Percentiles rank a stretch among this genome's conserved stretches.
These are phyloP conservation scores for Magnusiomyces fungicola DNA, from an alignment of 1,139 yeast species.

Conservation along the genomic window DNA sequence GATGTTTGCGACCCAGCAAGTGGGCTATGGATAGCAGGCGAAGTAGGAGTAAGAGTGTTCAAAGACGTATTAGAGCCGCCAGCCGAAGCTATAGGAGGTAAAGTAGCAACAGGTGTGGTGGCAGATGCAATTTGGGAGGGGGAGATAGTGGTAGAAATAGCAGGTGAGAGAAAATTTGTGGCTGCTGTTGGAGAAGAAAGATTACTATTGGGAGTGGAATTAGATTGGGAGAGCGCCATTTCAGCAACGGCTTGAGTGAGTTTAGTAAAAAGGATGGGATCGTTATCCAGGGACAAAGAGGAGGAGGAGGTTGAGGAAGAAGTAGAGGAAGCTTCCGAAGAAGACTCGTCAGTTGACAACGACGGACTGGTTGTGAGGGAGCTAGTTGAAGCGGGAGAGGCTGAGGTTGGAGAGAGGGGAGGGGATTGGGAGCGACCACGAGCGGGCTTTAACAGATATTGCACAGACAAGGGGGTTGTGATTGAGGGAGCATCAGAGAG, in stretches of 20 bases:
- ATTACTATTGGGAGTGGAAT: neutral
- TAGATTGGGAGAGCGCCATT: slow-evolving; percentile 7
- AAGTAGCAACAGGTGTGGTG: neutral
- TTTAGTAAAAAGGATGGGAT: slow-evolving; percentile 1
- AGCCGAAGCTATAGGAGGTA: neutral
- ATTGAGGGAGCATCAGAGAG: too few relatives aligned
- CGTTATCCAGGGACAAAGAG: slow-evolving; percentile 8
- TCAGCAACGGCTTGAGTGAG: slow-evolving; percentile 11
- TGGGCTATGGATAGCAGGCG: neutral
- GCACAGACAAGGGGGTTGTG: too few relatives aligned
- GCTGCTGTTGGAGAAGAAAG: slow-evolving; percentile 6
- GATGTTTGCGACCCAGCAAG: neutral
- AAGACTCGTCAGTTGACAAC: slow-evolving; percentile 5
- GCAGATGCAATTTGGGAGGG: neutral
- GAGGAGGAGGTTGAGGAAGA: slow-evolving; percentile 8
- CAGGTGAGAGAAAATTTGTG: neutral
- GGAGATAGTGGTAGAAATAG: neutral
- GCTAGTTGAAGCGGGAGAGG: slow-evolving; percentile 8
- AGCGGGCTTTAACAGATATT: too few relatives aligned
- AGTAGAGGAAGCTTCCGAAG: slow-evolving; percentile 12
- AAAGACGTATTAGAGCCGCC: neutral
- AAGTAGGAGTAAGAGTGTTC: slow-evolving; percentile 3
- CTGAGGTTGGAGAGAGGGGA: neutral
- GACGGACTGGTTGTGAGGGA: slow-evolving; percentile 14
- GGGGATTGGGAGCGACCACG: neutral